These are phyloP conservation scores for Eudorina sp. DNA, from an alignment of 139 green algal species.

Conservation along the genomic window DNA sequence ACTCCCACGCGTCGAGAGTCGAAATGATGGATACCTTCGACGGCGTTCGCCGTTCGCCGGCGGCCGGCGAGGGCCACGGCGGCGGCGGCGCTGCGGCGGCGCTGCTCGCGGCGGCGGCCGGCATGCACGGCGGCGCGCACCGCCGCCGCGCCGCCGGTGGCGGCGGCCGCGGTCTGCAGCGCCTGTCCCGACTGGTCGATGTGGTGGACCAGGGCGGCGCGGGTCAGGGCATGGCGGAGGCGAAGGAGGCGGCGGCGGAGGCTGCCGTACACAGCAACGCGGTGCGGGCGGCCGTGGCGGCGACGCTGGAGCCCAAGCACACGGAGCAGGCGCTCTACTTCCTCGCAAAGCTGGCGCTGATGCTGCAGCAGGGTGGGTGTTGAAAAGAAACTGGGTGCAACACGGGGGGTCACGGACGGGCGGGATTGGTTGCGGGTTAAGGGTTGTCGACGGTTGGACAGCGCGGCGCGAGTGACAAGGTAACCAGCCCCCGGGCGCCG, in stretches of 20 bases:
- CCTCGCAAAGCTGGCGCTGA: conserved; percentile 6
- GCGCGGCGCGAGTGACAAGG: too few relatives aligned
- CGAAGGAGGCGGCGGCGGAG: conserved; percentile 4
- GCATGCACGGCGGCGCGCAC: background rate
- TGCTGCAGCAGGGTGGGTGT: conserved; percentile 40
- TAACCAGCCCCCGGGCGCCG: too few relatives aligned
- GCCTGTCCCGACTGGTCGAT: background rate
- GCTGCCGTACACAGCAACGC: conserved; percentile 23
- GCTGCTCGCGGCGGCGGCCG: background rate
- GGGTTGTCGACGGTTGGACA: too few relatives aligned
- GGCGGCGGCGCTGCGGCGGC: background rate
- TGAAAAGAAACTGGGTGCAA: too few relatives aligned
- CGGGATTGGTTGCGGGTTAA: too few relatives aligned
- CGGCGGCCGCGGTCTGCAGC: background rate
- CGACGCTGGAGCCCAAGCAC: conserved; percentile 28
- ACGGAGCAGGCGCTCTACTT: conserved; percentile 47
- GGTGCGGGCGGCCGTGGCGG: conserved; percentile 34
- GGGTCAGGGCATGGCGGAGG: background rate
- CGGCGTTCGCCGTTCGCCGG: background rate
- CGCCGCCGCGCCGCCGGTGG: background rate
- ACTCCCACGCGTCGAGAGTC: background rate
- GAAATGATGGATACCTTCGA: conserved; percentile 16
- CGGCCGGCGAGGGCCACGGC: background rate
- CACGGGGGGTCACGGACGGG: too few relatives aligned
- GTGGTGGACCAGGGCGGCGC: background rate